phyloP scores from a whole-genome alignment of 352 stramenopile genomes.

The Pythium aristosporum region DNA sequence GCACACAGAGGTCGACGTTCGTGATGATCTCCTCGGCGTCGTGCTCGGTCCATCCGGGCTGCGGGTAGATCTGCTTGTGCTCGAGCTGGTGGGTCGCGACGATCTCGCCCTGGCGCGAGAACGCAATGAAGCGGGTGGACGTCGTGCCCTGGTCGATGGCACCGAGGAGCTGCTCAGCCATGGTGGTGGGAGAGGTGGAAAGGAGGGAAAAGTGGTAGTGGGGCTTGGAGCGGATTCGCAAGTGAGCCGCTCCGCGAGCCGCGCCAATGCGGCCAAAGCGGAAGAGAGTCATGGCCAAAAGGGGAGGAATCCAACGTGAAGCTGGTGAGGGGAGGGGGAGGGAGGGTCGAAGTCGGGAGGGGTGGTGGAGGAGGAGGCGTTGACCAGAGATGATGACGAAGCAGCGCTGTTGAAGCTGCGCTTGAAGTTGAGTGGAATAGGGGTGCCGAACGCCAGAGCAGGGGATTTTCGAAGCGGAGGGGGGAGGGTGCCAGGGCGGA shows the following conservation, averaged over 20 bases:
- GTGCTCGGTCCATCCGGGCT: slow-evolving; percentile 97
- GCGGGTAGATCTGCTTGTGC: slow-evolving; percentile 96
- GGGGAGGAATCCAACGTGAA: slow-evolving; percentile 3
- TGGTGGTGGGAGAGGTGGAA: slow-evolving; percentile 21
- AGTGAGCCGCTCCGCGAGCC: slow-evolving; percentile 10
- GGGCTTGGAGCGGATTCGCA: slow-evolving; percentile 18
- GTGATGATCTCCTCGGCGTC: slow-evolving; percentile 96
- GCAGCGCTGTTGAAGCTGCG: slow-evolving; percentile 25
- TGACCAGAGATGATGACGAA: slow-evolving; percentile 19
- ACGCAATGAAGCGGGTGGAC: slow-evolving; percentile 95
- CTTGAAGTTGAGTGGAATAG: slow-evolving; percentile 23
- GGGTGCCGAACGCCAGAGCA: too few species aligned
- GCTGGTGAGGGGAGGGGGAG: neutral
- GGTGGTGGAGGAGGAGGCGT: neutral
- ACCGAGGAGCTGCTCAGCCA: slow-evolving; percentile 60
- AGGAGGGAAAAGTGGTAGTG: slow-evolving; percentile 8
- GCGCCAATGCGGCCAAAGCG: neutral
- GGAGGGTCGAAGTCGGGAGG: neutral
- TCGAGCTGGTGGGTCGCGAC: slow-evolving; percentile 93
- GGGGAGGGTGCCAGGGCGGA: neutral
- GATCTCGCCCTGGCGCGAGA: slow-evolving; percentile 89
- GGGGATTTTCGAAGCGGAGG: neutral
- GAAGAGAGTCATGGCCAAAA: slow-evolving; percentile 5
- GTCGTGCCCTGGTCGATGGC: slow-evolving; percentile 98
- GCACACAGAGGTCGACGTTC: slow-evolving; percentile 79